Evolutionary conservation across 139 green algal species (phyloP), one percentile per base, ranked within the genome.

Genomic region (Picochlorum sp.): DNA sequence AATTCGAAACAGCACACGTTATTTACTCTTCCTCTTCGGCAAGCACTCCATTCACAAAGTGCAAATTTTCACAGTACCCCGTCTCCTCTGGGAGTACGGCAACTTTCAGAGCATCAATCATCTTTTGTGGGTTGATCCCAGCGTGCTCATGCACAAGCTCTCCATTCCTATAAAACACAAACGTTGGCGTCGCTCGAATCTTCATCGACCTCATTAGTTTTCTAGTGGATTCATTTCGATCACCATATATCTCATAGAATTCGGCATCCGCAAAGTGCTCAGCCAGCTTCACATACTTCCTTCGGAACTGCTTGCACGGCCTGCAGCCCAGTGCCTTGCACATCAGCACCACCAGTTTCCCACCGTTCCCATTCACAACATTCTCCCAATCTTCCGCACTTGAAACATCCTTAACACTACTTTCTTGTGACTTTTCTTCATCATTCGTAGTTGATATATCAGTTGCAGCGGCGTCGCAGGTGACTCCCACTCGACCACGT

Each of bases 321-420:
- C 80, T 57, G 61, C 78, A 88, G n/a, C 65, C 43, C 41, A 58
- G 64, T n/a, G 80, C 66, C 65, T 88, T 88, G 73, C 76, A 84
- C 81, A 88, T 88, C 3, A 88, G 50, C 12, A 88, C 71, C 2
- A 85, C 64, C 31, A 88, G 44, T 18, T 69, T 58, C 22, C 73
- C 76, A 33, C 55, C 37, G 41, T 80, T 51, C 2, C 45, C 55
- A 2, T 55, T 33, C 12, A 88, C 40, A n/a, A 71, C 6, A 1
- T 49, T 68, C 8, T 87, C 49, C 22, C 85, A 70, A 55, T 85
- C 69, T 29, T 64, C 55, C 3, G 61, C 44, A 2, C 61, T 73
- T 32, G 68, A 57, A 1, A 81, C 43, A 69, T 80, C 57, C 9
- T 31, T 9, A 9, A 51, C 22, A 45, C 35, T 41, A 18, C 35